Evolutionary conservation across 2,329 filamentous ascomycete species (phyloP), one percentile per base, ranked within the genome.

Genomic region (Neonectria hederae): DNA sequence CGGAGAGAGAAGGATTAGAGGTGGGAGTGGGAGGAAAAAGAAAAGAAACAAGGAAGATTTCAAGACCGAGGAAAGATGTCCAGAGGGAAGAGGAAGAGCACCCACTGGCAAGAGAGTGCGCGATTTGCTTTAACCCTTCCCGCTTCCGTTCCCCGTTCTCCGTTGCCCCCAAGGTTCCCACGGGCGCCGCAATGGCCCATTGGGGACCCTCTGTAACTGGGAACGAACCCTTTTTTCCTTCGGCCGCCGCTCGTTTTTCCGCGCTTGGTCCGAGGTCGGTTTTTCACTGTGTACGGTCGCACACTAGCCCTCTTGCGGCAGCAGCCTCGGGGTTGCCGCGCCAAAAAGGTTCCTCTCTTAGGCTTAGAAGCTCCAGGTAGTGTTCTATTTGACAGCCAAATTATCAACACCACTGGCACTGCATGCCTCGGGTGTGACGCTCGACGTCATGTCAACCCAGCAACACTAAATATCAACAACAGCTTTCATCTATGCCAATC

Each of bases 121-220:
- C 69, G 73, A 74, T 74, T 73, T 71, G 67, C 71, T 66, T 71
- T 32, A 13, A 32, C 48, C 72, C 61, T 54, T 63, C n/a, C 48
- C 54, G 62, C 65, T 65, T 62, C 65, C 59, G 55, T 53, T 53
- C 54, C 53, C 65, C 59, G 55, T 53, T 53, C 54, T 49, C 53
- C 46, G 45, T 66, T 55, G 56, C 49, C 54, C 65, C 35, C 35
- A 69, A 63, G 62, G 65, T 68, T 55, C 52, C 59, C 48, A 51
- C 48, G 48, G 59, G 59, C 59, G 58, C 58, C 59, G 58, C 51
- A 61, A 61, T 42, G 58, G 58, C 58, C 57, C 48, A 35, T 55
- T 55, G 10, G 10, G 30, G 54, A 48, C 54, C 43, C 54, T 51
- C 48, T 51, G 48, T 35, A 51, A 51, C 59, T 56, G 30, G 49